These are phyloP conservation scores for Pseudotulostoma volvatum DNA, from an alignment of 495 filamentous ascomycete genomes.

Conservation along the genomic window DNA sequence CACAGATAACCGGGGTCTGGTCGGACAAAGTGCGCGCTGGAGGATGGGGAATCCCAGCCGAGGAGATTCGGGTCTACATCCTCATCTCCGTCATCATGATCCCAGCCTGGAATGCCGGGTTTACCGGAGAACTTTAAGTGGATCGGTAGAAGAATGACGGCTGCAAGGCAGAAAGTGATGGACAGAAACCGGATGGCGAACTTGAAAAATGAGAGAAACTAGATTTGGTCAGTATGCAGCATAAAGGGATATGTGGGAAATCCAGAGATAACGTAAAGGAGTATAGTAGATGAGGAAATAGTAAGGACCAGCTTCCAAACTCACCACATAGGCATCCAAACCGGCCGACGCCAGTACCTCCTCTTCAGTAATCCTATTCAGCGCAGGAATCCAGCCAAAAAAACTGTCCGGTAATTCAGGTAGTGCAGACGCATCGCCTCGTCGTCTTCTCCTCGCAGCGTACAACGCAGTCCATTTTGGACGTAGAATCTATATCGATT, in stretches of 20 bases:
- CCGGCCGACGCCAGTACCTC: slow-evolving; percentile 82
- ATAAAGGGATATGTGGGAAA: no score
- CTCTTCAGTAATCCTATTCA: slow-evolving; percentile 80
- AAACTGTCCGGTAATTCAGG: slow-evolving; percentile 74
- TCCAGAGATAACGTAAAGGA: no score
- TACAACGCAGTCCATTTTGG: slow-evolving; percentile 89
- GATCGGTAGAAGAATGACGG: slow-evolving; percentile 67
- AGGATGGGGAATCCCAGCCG: not conserved
- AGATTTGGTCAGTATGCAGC: no score
- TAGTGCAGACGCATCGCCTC: slow-evolving; percentile 49
- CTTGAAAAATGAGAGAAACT: slow-evolving; percentile 90
- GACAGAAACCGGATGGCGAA: slow-evolving; percentile 75
- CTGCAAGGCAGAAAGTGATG: slow-evolving; percentile 62
- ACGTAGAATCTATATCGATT: slow-evolving; percentile 43
- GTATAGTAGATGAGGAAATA: no score
- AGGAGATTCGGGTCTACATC: slow-evolving; percentile 7
- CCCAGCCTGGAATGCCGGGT: slow-evolving; percentile 25
- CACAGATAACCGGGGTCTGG: slow-evolving; percentile 50
- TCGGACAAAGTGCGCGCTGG: slow-evolving; percentile 14
- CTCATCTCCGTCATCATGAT: slow-evolving; percentile 12
- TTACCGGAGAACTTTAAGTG: slow-evolving; percentile 52
- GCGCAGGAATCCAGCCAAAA: slow-evolving; percentile 83
- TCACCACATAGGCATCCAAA: slow-evolving; percentile 83
- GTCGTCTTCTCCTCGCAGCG: slow-evolving; percentile 64
- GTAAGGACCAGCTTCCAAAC: slow-evolving; percentile 13